Percentiles rank a stretch among this genome's conserved stretches.
phyloP scores from a whole-genome alignment of 1,284 basidiomycete genomes.

The Ganoderma resinaceum region DNA sequence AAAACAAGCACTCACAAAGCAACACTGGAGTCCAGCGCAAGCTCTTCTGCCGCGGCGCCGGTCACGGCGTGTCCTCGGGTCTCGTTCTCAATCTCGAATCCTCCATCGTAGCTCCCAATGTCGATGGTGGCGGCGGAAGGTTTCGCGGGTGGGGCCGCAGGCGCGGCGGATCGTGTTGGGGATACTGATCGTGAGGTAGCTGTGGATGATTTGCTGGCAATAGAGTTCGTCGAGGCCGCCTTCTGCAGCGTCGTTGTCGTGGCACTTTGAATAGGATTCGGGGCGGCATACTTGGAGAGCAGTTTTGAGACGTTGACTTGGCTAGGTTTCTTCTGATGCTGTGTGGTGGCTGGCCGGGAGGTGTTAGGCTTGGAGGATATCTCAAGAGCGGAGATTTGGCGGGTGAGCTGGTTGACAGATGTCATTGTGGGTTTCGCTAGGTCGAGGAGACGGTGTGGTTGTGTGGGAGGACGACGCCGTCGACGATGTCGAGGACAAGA shows the following conservation, averaged over 20 bases:
- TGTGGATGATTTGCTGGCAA: constrained; percentile 33
- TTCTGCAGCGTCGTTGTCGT: constrained; percentile 29
- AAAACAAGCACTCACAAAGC: constrained; percentile 55
- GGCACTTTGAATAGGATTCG: constrained; percentile 48
- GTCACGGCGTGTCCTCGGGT: constrained; percentile 66
- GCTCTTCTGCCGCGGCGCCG: constrained; percentile 76
- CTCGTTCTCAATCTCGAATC: constrained; percentile 82
- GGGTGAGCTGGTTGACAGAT: constrained; percentile 51
- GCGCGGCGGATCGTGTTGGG: constrained; percentile 31
- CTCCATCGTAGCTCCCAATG: constrained; percentile 88
- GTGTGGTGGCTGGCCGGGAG: constrained; percentile 39
- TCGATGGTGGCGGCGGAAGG: constrained; percentile 50
- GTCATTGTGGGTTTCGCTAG: constrained; percentile 44
- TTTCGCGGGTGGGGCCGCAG: constrained; percentile 28
- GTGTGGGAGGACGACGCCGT: constrained; percentile 13
- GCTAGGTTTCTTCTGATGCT: constrained; percentile 59
- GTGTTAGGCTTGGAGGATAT: constrained; percentile 53
- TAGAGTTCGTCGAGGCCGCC: constrained; percentile 33
- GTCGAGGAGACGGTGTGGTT: constrained; percentile 3
- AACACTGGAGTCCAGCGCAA: constrained; percentile 81
- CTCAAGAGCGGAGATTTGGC: constrained; percentile 57
- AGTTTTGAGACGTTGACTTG: constrained; percentile 68
- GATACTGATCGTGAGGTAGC: constrained; percentile 37
- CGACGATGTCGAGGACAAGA: constrained; percentile 28
- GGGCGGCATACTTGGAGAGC: constrained; percentile 70